Conservation (phyloP, 495 filamentous ascomycete genomes). For the Penicillium robsamsonii region DNA sequence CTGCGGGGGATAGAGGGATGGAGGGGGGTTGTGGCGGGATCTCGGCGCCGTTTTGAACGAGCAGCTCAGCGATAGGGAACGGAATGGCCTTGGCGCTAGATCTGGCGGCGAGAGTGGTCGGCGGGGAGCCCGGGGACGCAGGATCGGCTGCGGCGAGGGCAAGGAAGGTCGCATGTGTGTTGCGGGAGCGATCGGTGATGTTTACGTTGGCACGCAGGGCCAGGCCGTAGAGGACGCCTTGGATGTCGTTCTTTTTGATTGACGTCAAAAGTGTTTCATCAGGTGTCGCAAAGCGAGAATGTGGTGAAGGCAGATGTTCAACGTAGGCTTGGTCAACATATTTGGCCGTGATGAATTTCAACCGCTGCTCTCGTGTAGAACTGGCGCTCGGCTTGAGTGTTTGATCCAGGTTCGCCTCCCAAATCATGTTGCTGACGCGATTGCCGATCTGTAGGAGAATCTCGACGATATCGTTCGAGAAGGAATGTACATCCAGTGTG, state of each 20-base stretch:
- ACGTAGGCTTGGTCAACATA: constrained; percentile 85
- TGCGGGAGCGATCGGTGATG: constrained; percentile 77
- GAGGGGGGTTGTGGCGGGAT: constrained; percentile 70
- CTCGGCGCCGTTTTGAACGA: constrained; percentile 92
- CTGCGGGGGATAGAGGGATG: constrained; percentile 72
- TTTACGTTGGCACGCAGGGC: constrained; percentile 88
- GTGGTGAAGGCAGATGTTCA: constrained; percentile 67
- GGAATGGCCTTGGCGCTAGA: constrained; percentile 44
- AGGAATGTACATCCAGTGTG: constrained; percentile 90
- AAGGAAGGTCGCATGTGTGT: constrained; percentile 83
- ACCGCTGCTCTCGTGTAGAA: constrained; percentile 81
- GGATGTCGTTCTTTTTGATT: constrained; percentile 91
- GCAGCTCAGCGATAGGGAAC: constrained; percentile 87
- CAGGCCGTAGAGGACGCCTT: constrained; percentile 86
- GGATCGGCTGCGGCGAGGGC: constrained; percentile 95
- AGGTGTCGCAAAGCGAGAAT: constrained; percentile 73
- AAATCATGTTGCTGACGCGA: constrained; percentile 91
- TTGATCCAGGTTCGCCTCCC: constrained; percentile 81
- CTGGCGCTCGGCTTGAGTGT: constrained; percentile 65
- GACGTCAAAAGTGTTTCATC: constrained; percentile 91
- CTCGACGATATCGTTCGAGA: constrained; percentile 93
- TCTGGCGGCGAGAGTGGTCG: constrained; percentile 37
- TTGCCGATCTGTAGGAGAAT: constrained; percentile 93
- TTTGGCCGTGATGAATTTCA: constrained; percentile 92
- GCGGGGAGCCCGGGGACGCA: constrained; percentile 59